Base-by-base conservation (phyloP, 2,329 filamentous ascomycete genomes). In the Anisogramma anomala region DNA sequence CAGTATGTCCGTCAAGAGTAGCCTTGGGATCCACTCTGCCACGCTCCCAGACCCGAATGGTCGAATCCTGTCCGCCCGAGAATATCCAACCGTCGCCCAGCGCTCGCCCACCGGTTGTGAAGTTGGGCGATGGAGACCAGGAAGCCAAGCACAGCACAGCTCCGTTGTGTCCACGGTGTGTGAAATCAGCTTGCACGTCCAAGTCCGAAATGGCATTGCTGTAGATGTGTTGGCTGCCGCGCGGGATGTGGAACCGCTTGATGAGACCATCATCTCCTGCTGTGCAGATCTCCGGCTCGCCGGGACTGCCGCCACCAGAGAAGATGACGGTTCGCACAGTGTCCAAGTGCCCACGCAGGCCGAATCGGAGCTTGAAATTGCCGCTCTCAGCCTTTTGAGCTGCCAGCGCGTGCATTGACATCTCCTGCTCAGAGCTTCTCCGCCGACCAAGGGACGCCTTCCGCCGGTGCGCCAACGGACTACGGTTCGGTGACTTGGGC, bases 51-150 rank as follows among this genome's bases (percentile, higher is more conserved):
- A 98, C 87, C 22, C 88, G 78, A 27, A 98, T 79, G 6, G 86
- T 94, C 14, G 84, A 79, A 60, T 98, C 91, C 58, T 95, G 87
- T 3, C 91, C 91, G 46, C 91, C 91, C 4, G 89, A 96, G 61
- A 98, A 98, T 50, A 98, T 88, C 91, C 91, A 98, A 20, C 91
- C 91, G 53, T 96, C 91, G 23, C 89, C 89, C 52, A 83, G 78
- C 6, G 84, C 85, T 48, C 88, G 78, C 6, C 88, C 87, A 26
- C 88, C 85, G 14, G 86, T 93, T 6, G 85, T 83, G 58, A 95
- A 94, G 55, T 84, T 91, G 19, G 84, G 84, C 2, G 85, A 81
- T 2, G 86, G 80, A 2, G 86, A 87, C 71, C 86, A 95, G 3
- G 89, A 83, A 0, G 89, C 81, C 19, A 98, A 66, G 32, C 78